These are phyloP conservation scores for Seiridium unicorne DNA, from an alignment of 2,329 filamentous ascomycete genomes.

Conservation along the genomic window DNA sequence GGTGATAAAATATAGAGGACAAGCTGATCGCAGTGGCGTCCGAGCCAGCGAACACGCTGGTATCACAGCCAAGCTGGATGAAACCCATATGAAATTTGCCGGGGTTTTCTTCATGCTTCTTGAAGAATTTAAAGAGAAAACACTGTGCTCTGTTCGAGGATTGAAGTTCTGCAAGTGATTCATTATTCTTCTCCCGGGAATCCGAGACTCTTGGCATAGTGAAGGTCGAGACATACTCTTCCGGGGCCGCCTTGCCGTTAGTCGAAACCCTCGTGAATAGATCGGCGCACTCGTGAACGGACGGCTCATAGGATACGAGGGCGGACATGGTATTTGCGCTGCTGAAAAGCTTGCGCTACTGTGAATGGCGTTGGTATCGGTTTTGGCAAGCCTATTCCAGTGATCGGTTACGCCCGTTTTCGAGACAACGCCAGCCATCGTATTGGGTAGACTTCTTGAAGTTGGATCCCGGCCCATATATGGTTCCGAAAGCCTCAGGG, in stretches of 20 bases:
- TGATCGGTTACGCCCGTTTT: background rate
- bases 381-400: slow-evolving; percentile 28
- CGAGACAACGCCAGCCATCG: slow-evolving; percentile 15
- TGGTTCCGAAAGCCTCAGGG: slow-evolving; percentile 34
- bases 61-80: slow-evolving; percentile 16
- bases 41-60: slow-evolving; percentile 32
- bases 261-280: slow-evolving; percentile 23
- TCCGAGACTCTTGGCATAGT: slow-evolving; percentile 15
- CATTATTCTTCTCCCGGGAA: slow-evolving; percentile 8
- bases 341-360: slow-evolving; percentile 25
- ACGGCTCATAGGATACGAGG: slow-evolving; percentile 31
- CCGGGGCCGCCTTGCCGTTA: background rate
- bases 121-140: slow-evolving; percentile 26
- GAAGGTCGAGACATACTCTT: slow-evolving; percentile 25
- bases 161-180: background rate
- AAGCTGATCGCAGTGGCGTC: slow-evolving; percentile 35
- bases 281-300: slow-evolving; percentile 28
- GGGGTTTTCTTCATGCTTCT: slow-evolving; percentile 22
- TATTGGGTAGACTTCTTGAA: slow-evolving; percentile 34
- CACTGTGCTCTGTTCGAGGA: slow-evolving; percentile 7
- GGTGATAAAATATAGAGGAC: slow-evolving; percentile 22
- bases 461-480: slow-evolving; percentile 37
- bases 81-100: slow-evolving; percentile 27
- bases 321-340: slow-evolving; percentile 29
- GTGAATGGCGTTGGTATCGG: slow-evolving; percentile 22